Base-by-base conservation (phyloP, 2,329 filamentous ascomycete genomes). In the Neonectria faginata region DNA sequence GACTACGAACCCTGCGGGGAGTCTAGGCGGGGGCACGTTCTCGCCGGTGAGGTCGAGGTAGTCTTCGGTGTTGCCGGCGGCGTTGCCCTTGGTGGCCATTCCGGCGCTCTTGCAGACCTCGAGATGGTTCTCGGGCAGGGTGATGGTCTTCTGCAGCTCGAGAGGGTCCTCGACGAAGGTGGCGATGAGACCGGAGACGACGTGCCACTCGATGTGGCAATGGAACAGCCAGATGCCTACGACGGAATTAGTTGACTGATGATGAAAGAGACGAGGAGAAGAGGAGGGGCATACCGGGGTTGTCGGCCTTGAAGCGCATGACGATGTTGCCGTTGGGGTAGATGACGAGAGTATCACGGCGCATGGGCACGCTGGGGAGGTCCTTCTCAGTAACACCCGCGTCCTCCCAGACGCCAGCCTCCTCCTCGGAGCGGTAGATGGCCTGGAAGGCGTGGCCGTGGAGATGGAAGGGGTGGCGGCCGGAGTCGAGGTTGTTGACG, bases 151-250 rank as follows among this genome's bases (percentile, higher is more conserved):
- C 74, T 94, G 91, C 0, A 96, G 75, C 16, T 88, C 83, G 5
- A 84, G 76, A 0, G 89, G 89, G 0, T 88, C 86, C 78, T 91
- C 89, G 66, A 91, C 77, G 68, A 92, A 85, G 2, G 88, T 88
- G 36, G 88, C 85, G 5, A 88, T 82, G 5, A 93, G 83, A 25
- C 91, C 91, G 2, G 88, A 88, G 7, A 85, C 79, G 62, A 92
- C 82, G 75, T 93, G 91, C 91, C 91, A 95, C 74, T 92, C 91
- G 58, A 94, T 90, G 76, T 95, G 92, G 77, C 92, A 94, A 77
- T 94, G 92, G 81, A 94, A 92, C 2, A 91, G 78, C 89, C 89
- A 92, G 50, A 91, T 81, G n/a, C 87, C 82, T 82, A 6, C 9
- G n/a, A 41, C 5, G 5, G 18, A 22, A 27, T 54, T 36, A 54